phyloP scores from a whole-genome alignment of 129 eudicot genomes.

The Oenanthe sinensis region DNA sequence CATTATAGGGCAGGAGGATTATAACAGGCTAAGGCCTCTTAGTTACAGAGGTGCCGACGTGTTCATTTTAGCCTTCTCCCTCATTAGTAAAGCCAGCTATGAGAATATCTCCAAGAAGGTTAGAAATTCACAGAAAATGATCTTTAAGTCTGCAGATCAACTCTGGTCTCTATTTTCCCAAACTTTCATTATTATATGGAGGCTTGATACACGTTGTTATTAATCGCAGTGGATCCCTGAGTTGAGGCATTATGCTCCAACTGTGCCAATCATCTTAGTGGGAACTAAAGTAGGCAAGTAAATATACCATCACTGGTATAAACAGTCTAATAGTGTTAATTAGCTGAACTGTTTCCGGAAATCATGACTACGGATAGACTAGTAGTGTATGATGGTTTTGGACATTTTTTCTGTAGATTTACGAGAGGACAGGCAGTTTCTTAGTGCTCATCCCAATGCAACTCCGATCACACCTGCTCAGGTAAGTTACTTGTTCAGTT shows the following conservation, averaged over 20 bases:
- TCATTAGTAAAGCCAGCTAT: slow-evolving; percentile 77
- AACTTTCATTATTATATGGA: background rate
- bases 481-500: slow-evolving; percentile 19
- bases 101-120: slow-evolving; percentile 88
- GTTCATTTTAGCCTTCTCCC: slow-evolving; percentile 66
- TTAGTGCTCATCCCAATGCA: slow-evolving; percentile 74
- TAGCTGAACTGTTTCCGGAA: background rate
- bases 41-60: slow-evolving; percentile 94
- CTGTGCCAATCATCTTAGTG: slow-evolving; percentile 70
- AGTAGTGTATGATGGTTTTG: background rate
- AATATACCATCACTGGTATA: background rate
- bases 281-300: slow-evolving; percentile 69
- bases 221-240: slow-evolving; percentile 61
- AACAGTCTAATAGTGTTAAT: background rate
- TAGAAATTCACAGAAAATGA: background rate
- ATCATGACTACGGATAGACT: background rate
- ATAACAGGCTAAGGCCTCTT: slow-evolving; percentile 76
- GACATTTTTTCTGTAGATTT: slow-evolving; percentile 27
- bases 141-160: background rate
- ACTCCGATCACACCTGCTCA: slow-evolving; percentile 64
- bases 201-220: background rate
- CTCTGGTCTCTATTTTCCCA: background rate
- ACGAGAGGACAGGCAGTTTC: slow-evolving; percentile 61
- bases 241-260: slow-evolving; percentile 68
- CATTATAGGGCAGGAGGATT: slow-evolving; percentile 75